Percentiles rank a stretch among this genome's conserved stretches.
Conservation (phyloP, 768 basidiomycete species). For the Phlebiopsis flavidoalba region DNA sequence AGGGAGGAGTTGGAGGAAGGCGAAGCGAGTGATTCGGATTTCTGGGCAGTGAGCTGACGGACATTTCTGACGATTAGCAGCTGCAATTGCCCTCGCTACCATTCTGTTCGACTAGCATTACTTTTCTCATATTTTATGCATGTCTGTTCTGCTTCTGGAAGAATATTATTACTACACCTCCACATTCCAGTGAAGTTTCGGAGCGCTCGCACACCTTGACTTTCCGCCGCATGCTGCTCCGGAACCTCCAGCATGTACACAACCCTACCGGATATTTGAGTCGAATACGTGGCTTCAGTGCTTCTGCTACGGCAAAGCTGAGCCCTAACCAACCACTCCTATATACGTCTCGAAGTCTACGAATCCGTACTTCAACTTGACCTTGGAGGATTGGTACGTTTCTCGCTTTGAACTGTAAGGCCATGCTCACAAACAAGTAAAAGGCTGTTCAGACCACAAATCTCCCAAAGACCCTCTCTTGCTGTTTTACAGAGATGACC, state of each 20-base stretch:
- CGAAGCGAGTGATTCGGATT: conserved; percentile 63
- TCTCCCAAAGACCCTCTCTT: conserved; percentile 64
- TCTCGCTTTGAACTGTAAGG: not conserved
- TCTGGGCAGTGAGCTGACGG: conserved; percentile 73
- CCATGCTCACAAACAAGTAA: conserved; percentile 29
- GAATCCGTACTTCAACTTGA: conserved; percentile 86
- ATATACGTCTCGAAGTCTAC: conserved; percentile 74
- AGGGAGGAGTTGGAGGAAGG: conserved; percentile 77
- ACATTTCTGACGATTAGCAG: conserved; percentile 54
- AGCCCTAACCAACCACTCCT: conserved; percentile 35
- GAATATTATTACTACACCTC: not conserved
- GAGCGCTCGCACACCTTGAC: not conserved
- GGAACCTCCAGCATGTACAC: conserved; percentile 1
- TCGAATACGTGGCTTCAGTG: not conserved
- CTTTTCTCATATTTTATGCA: not conserved
- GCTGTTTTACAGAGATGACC: conserved; percentile 80
- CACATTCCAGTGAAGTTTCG: not conserved
- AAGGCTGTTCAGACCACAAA: conserved; percentile 81
- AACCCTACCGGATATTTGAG: not conserved
- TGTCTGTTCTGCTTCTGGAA: not conserved
- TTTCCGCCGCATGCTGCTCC: not conserved
- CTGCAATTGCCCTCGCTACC: not conserved
- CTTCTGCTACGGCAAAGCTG: not conserved
- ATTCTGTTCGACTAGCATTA: not conserved
- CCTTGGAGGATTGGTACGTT: conserved; percentile 83